Percentiles rank a stretch among this genome's conserved stretches.
phyloP scores from a whole-genome alignment of 2,329 filamentous ascomycete species.

The Fragosphaeria purpurea region DNA sequence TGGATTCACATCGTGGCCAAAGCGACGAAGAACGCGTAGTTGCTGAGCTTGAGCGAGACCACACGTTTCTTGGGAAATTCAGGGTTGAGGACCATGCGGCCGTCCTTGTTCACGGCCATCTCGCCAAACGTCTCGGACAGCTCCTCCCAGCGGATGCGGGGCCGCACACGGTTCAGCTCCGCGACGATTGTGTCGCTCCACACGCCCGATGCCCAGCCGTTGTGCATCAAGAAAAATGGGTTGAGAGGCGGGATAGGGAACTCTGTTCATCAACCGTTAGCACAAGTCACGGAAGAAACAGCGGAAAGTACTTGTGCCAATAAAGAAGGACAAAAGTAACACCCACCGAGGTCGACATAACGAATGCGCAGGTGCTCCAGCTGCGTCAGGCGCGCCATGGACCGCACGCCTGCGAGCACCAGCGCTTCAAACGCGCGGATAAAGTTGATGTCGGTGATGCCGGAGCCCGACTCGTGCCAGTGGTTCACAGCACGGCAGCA shows the following conservation, averaged over 20 bases:
- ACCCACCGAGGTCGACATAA: slow-evolving; percentile 60
- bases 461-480: slow-evolving; percentile 55
- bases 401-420: slow-evolving; percentile 52
- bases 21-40: slow-evolving; percentile 41
- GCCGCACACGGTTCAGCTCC: slow-evolving; percentile 48
- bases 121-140: slow-evolving; percentile 55
- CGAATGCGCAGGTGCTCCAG: slow-evolving; percentile 59
- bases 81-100: slow-evolving; percentile 45
- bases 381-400: slow-evolving; percentile 47
- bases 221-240: slow-evolving; percentile 57
- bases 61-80: slow-evolving; percentile 43
- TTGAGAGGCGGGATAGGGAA: slow-evolving; percentile 61
- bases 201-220: slow-evolving; percentile 54
- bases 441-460: slow-evolving; percentile 62
- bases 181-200: slow-evolving; percentile 61
- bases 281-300: background rate
- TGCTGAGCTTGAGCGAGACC: slow-evolving; percentile 46
- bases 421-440: slow-evolving; percentile 62
- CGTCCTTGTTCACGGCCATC: slow-evolving; percentile 48
- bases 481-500: slow-evolving; percentile 50
- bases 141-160: slow-evolving; percentile 48
- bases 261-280: slow-evolving; percentile 32
- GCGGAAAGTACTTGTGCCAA: background rate
- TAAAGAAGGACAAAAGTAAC: background rate
- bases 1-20: slow-evolving; percentile 17